These are phyloP conservation scores for Phytophthora hybrid DNA, from an alignment of 352 stramenopile genomes.

Conservation along the genomic window DNA sequence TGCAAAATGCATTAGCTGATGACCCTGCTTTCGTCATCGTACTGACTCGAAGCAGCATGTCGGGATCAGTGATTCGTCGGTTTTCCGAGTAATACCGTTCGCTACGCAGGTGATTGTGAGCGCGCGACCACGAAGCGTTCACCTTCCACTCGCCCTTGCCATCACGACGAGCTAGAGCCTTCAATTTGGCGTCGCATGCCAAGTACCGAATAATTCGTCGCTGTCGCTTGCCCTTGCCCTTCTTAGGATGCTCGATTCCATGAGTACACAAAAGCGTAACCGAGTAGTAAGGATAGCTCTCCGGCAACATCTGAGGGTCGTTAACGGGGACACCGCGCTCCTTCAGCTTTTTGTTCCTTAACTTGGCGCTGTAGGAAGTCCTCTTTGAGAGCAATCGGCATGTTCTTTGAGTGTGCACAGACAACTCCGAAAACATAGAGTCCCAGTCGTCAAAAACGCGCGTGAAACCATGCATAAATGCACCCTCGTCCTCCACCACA, in stretches of 20 bases:
- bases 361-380: constrained; percentile 1
- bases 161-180: background rate
- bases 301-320: background rate
- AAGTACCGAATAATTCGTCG: constrained; percentile 8
- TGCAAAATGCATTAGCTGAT: constrained; percentile 16
- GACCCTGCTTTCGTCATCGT: constrained; percentile 13
- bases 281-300: constrained; percentile 10
- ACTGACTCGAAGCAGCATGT: background rate
- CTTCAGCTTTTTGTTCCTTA: background rate
- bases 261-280: background rate
- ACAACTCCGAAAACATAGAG: too few relatives aligned
- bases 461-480: too few relatives aligned
- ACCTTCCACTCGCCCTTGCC: background rate
- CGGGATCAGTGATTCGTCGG: constrained; percentile 5
- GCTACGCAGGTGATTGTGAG: constrained; percentile 7
- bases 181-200: constrained; percentile 3
- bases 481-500: too few relatives aligned
- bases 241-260: background rate
- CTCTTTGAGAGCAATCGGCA: background rate
- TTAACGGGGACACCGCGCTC: background rate
- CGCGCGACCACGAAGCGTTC: background rate
- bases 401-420: background rate
- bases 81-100: constrained; percentile 1
- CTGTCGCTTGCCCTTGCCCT: background rate
- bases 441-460: too few relatives aligned